Evolutionary conservation across 2,329 filamentous ascomycete species (phyloP).

Genomic region (Aspergillus chevalieri): DNA sequence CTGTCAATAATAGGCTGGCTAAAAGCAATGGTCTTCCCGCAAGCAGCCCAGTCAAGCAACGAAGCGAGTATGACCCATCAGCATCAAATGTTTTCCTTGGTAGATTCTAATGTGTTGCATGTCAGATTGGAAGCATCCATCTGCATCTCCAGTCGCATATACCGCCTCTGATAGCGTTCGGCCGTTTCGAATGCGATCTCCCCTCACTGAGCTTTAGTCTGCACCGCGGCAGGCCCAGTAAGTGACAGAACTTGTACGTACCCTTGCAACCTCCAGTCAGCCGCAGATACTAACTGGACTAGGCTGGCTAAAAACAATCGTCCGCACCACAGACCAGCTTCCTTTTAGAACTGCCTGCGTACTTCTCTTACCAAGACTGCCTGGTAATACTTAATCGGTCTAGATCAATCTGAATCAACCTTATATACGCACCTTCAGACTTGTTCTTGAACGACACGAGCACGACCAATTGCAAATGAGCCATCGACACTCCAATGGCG

Average conservation of each 20-base stretch:
- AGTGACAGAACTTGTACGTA: conserved; percentile 6
- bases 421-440: too few relatives aligned
- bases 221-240: conserved; percentile 2
- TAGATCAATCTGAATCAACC: background rate
- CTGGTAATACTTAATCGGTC: background rate
- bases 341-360: background rate
- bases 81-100: background rate
- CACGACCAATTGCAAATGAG: too few relatives aligned
- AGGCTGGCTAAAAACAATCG: background rate
- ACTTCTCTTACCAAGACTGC: background rate
- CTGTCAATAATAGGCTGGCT: background rate
- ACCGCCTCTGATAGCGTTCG: too few relatives aligned
- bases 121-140: background rate
- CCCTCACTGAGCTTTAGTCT: background rate
- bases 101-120: background rate
- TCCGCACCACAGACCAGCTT: background rate
- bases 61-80: background rate
- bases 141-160: too few relatives aligned
- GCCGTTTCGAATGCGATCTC: background rate
- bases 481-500: too few relatives aligned
- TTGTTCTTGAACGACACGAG: too few relatives aligned
- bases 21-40: background rate
- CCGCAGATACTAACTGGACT: background rate
- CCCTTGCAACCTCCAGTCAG: background rate
- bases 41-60: background rate